Conservation (phyloP, 768 basidiomycete genomes). For the Agrocybe chaxingu region DNA sequence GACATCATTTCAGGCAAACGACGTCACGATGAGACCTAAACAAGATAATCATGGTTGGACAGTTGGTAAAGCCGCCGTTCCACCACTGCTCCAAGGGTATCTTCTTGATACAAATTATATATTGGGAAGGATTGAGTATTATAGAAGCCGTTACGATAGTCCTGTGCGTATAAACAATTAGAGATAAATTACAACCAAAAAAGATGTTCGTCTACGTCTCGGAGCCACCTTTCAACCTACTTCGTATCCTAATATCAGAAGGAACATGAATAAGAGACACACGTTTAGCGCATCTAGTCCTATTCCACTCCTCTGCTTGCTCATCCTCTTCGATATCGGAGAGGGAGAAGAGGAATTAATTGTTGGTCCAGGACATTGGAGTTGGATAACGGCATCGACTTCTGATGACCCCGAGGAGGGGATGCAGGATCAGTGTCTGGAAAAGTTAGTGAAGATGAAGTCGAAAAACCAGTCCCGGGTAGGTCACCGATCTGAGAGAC, state of each 20-base stretch:
- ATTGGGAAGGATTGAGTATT: constrained; percentile 1
- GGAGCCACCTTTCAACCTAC: constrained; percentile 20
- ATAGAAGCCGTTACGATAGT: constrained; percentile 6
- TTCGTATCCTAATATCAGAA: constrained; percentile 40
- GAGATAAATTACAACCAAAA: constrained; percentile 17
- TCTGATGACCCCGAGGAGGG: constrained; percentile 1
- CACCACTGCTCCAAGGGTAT: background rate
- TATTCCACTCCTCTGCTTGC: constrained; percentile 86
- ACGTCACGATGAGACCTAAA: no score
- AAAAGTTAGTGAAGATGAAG: constrained; percentile 29
- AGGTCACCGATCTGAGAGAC: constrained; percentile 31
- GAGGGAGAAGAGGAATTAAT: background rate
- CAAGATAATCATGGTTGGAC: no score
- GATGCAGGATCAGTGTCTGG: constrained; percentile 10
- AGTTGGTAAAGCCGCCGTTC: no score
- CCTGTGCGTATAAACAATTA: constrained; percentile 16
- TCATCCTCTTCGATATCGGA: constrained; percentile 45
- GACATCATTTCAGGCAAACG: no score
- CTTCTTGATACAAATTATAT: constrained; percentile 9
- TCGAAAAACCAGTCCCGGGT: constrained; percentile 24
- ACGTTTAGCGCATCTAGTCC: constrained; percentile 79
- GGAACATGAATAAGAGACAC: constrained; percentile 80
- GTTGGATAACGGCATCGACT: background rate
- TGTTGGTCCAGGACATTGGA: background rate
- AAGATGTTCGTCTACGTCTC: constrained; percentile 13